Base-by-base conservation (phyloP, 2,329 filamentous ascomycete genomes). In the Penicillium palitans region DNA sequence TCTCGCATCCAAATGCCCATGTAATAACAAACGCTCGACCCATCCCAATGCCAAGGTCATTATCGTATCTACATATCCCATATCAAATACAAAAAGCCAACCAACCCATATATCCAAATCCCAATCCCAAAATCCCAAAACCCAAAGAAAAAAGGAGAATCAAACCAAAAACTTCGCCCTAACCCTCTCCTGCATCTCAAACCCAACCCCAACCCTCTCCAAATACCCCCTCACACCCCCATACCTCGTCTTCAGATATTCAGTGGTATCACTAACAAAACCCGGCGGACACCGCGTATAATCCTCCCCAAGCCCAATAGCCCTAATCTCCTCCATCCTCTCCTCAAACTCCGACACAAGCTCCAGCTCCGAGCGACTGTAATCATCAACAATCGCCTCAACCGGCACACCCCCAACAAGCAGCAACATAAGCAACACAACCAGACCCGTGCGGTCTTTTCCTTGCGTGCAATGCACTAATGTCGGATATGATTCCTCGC, bases 381-480 rank as follows among this genome's bases (percentile, higher is more conserved):
- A 96, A 74, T 96, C 92, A 61, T 87, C 70, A 55, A 84, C 79
- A 42, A 96, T 86, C 2, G 85, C 88, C 0, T 80, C 71, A 1
- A 79, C 58, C 0, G 86, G 83, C 1, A 90, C 71, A 8, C 74
- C 76, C 4, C 63, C 64, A 2, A 90, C 79, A 12, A 90, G 76
- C 67, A 93, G 80, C 21, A 96, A 76, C 0, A 89, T 74, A 4
- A 96, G 78, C 41, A 89, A 78, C 6, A 91, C 79, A 12, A 90
- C 79, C 13, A 96, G 78, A 0, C 92, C 92, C 1, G 86, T 92
- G 2, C 92, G 84, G 70, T 96, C 92, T 72, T 96, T 96, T 58
- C 92, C 92, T 68, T 96, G 91, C 0, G 91, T 95, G 74, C 92
- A 96, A 74, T 96, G 91, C 2, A 95, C 77, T 8, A 96, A 71